Base-by-base conservation (phyloP, 2,329 filamentous ascomycete genomes). In the Alternaria sp. region DNA sequence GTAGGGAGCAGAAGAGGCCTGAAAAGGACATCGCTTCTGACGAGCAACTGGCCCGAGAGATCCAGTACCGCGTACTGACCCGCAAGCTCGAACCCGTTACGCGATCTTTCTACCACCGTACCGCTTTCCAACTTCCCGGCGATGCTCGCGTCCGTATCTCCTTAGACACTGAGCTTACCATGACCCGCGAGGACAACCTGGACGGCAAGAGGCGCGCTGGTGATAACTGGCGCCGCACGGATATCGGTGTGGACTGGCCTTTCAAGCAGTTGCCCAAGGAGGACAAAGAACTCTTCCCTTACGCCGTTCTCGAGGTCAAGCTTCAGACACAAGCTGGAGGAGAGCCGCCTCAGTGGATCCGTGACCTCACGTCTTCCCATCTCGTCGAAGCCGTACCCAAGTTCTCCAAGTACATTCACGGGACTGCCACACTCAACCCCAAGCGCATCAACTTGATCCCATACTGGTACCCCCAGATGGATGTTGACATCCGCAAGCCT, bases 401-500 rank as follows among this genome's bases (percentile, higher is more conserved):
- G 77, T 99, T 98, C 81, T 97, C 93, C 74, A 99, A 99, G 81
- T 99, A 98, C 79, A 98, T 99, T 60, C 95, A 99, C 79, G 95
- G 95, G 60, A 93, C 90, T 2, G 94, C 94, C 10, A 92, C 88
- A 11, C 82, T 99, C 46, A 96, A 97, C 78, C 94, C 94, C 0
- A 86, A 89, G 45, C 89, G 91, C 57, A 99, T 99, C 79, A 85
- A 97, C 49, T 85, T 99, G 12, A 84, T 99, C 6, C 95, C 95
- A 0, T 99, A 92, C 84, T 99, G 95, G 95, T 92, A 94, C 84
- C 95, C 95, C 1, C 95, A 99, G 81, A 99, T 99, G 95, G 90
- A 97, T 68, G 89, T 96, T 25, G 95, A 99, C 74, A 99, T 99
- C 72, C 92, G 94, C 68, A 99, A 99, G 80, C 93, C 95, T 1